Base-by-base conservation (phyloP, 2,329 filamentous ascomycete species). In the Alternaria atra region DNA sequence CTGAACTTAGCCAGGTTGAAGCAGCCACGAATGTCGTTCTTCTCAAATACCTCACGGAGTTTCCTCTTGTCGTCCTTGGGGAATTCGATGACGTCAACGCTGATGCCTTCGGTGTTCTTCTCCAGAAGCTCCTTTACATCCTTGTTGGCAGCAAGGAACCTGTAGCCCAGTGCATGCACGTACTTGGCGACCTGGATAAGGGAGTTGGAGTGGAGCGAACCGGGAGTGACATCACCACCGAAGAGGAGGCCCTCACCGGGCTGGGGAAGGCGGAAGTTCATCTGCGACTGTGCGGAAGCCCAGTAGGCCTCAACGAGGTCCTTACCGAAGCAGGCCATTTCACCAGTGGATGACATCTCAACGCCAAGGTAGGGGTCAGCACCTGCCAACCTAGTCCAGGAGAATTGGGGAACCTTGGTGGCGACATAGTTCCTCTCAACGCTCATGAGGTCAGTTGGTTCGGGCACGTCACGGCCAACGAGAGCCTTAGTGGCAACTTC, bases 311-410 rank as follows among this genome's bases (percentile, higher is more conserved):
- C 95, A 51, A 98, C 86, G 10, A 99, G 87, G 76, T 97, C 86
- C 84, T 95, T 97, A 66, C 95, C 95, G 82, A 99, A 99, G 84
- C 95, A 98, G 69, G 95, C 95, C 86, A 99, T 97, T 83, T 99
- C 95, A 80, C 95, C 95, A 17, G 95, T 99, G 67, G 90, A 93
- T 44, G 93, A 85, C 95, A 99, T 99, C 83, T 99, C 95, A 58
- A 99, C 95, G 61, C 95, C 95, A 63, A 99, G 87, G 88, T 97
- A 98, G 56, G 95, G 95, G 76, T 99, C 95, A 52, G 95, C 95
- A 72, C 95, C 95, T 48, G 95, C 94, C 60, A 99, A 89, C 85
- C 95, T 92, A 64, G 95, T 98, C 95, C 95, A 99, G 12, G 92
- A 95, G 87, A 99, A 99, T 81, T 99, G 95, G 25, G 95, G 94